A percentile compares a stretch with the other conserved stretches of the same genome.
Evolutionary conservation across 306 rosid genomes (phyloP).

Genomic region (Fagus crenata): DNA sequence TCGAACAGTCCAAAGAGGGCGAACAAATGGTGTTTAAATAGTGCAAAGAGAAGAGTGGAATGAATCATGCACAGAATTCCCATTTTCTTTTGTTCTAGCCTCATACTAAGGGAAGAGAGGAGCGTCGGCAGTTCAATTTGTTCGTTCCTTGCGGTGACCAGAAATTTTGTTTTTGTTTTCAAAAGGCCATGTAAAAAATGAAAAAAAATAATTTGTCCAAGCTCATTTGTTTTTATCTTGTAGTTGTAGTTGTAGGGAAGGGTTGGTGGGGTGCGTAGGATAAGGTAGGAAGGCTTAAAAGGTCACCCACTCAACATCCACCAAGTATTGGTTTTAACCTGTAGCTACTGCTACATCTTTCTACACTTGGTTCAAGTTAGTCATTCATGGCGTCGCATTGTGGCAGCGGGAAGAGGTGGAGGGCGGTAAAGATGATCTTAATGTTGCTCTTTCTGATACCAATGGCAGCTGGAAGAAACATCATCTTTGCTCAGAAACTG

Average conservation of each 20-base stretch:
- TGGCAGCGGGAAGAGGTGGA: constrained; percentile 23
- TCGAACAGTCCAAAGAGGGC: too few relatives aligned
- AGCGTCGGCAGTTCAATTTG: constrained; percentile 53
- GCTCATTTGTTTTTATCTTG: constrained; percentile 49
- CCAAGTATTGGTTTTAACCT: constrained; percentile 23
- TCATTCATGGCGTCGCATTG: constrained; percentile 38
- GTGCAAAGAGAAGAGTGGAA: constrained; percentile 1
- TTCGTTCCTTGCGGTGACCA: constrained; percentile 30
- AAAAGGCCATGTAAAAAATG: constrained; percentile 24
- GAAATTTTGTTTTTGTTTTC: constrained; percentile 18
- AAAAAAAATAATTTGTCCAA: constrained; percentile 11
- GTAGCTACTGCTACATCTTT: not conserved
- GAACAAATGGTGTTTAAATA: too few relatives aligned
- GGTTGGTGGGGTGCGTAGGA: constrained; percentile 54
- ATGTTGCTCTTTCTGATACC: constrained; percentile 33
- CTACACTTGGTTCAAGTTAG: constrained; percentile 4
- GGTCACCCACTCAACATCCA: constrained; percentile 19
- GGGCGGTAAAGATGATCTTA: constrained; percentile 25
- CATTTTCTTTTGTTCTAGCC: constrained; percentile 1
- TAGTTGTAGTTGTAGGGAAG: constrained; percentile 9
- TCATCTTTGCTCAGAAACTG: constrained; percentile 31
- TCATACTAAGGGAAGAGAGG: constrained; percentile 19
- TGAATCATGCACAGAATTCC: constrained; percentile 41
- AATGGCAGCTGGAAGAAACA: constrained; percentile 2
- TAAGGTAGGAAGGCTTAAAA: constrained; percentile 28